phyloP scores from a whole-genome alignment of 495 filamentous ascomycete genomes.

The Penicillium coffeae region DNA sequence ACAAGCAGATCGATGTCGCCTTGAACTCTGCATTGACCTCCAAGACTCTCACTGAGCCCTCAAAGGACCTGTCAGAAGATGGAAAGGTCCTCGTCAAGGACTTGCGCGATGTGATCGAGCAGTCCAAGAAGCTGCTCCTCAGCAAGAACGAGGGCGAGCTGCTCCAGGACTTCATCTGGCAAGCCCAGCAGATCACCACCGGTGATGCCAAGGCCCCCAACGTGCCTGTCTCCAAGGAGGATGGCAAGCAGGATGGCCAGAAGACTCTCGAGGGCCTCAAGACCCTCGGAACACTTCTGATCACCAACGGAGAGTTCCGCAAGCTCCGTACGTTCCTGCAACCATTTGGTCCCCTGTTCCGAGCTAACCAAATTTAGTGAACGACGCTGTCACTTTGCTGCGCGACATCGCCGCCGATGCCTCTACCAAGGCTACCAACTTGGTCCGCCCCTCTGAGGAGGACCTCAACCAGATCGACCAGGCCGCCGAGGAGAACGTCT shows the following conservation, averaged over 20 bases:
- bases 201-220: slow-evolving; percentile 55
- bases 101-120: slow-evolving; percentile 75
- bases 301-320: slow-evolving; percentile 95
- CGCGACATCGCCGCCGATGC: slow-evolving; percentile 90
- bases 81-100: slow-evolving; percentile 74
- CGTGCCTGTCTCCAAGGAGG: slow-evolving; percentile 67
- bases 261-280: slow-evolving; percentile 80
- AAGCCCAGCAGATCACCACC: slow-evolving; percentile 68
- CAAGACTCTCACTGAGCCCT: slow-evolving; percentile 63
- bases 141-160: slow-evolving; percentile 94
- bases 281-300: slow-evolving; percentile 80
- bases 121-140: slow-evolving; percentile 83
- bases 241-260: slow-evolving; percentile 75
- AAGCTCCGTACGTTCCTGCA: slow-evolving; percentile 69
- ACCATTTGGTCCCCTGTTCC: slow-evolving; percentile 10
- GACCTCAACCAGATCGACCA: slow-evolving; percentile 71
- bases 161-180: slow-evolving; percentile 95
- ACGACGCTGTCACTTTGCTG: slow-evolving; percentile 75
- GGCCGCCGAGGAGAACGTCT: slow-evolving; percentile 83
- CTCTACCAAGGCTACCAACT: slow-evolving; percentile 73
- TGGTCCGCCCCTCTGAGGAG: slow-evolving; percentile 75
- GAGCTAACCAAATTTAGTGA: slow-evolving; percentile 53
- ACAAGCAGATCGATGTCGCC: slow-evolving; percentile 93
- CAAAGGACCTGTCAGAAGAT: slow-evolving; percentile 74
- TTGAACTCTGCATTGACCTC: slow-evolving; percentile 77